Conservation (phyloP, 2,329 filamentous ascomycete genomes). For the Lachnum nothofagi region DNA sequence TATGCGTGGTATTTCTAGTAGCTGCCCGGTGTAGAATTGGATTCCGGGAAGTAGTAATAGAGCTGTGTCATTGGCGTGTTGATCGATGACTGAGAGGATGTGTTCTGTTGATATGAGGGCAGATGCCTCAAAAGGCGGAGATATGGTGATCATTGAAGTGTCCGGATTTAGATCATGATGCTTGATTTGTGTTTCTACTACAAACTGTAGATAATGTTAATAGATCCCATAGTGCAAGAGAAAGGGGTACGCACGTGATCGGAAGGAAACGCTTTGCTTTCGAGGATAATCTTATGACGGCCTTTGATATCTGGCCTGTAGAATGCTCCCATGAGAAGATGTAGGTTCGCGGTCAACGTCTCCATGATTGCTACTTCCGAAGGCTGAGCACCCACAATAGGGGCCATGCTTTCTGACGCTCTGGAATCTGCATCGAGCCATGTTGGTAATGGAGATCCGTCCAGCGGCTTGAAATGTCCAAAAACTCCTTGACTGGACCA, state of each 20-base stretch:
- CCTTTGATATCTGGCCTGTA: conserved; percentile 59
- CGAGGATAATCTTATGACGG: conserved; percentile 69
- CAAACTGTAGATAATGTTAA: conserved; percentile 51
- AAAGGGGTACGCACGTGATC: conserved; percentile 59
- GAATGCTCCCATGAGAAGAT: conserved; percentile 73
- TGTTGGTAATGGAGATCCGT: conserved; percentile 55
- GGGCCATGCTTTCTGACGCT: conserved; percentile 61
- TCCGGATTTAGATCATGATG: conserved; percentile 60
- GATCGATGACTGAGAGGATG: conserved; percentile 62
- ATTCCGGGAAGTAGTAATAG: conserved; percentile 72
- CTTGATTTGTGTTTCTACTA: conserved; percentile 68
- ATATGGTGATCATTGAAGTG: conserved; percentile 64
- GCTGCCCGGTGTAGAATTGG: conserved; percentile 76
- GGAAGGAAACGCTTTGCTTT: conserved; percentile 75
- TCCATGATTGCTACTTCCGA: conserved; percentile 75
- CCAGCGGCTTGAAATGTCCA: conserved; percentile 65
- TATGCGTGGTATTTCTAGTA: conserved; percentile 69
- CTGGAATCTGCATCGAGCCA: conserved; percentile 70
- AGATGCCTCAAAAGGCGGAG: conserved; percentile 48
- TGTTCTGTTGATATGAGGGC: conserved; percentile 57
- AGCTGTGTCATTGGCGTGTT: conserved; percentile 60
- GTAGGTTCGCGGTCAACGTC: conserved; percentile 71
- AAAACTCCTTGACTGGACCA: conserved; percentile 75
- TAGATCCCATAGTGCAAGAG: not conserved
- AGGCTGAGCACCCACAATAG: conserved; percentile 63